A percentile compares a stretch with the other conserved stretches of the same genome.
Conservation (phyloP, 2,329 filamentous ascomycete genomes). For the Calonectria hawksworthii region DNA sequence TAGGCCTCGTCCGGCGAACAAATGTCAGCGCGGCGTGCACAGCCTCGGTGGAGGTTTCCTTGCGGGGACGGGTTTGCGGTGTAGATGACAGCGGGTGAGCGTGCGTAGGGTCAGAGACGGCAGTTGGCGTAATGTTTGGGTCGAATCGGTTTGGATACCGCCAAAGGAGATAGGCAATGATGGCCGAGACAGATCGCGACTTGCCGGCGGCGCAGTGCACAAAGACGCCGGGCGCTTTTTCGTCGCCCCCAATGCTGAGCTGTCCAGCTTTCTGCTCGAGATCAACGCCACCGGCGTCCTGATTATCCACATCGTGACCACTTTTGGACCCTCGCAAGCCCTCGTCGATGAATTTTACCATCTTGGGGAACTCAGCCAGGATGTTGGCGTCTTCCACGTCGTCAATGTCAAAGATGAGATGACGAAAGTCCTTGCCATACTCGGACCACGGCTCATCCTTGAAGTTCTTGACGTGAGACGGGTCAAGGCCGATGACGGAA, state of each 20-base stretch:
- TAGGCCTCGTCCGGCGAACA: constrained; percentile 77
- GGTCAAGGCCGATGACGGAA: constrained; percentile 78
- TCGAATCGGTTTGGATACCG: constrained; percentile 69
- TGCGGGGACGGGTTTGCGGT: constrained; percentile 38
- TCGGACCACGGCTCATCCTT: constrained; percentile 64
- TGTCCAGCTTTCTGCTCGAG: constrained; percentile 37
- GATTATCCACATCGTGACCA: constrained; percentile 23
- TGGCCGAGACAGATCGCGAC: constrained; percentile 88
- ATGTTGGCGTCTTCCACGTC: constrained; percentile 93
- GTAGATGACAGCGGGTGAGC: constrained; percentile 26
- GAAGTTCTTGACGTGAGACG: constrained; percentile 56
- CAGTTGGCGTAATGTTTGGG: constrained; percentile 51
- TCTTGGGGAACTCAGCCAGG: constrained; percentile 82
- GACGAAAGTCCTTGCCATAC: constrained; percentile 72
- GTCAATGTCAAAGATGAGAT: constrained; percentile 87
- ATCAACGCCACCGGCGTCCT: constrained; percentile 37
- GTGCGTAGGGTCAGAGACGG: constrained; percentile 35
- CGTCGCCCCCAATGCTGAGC: constrained; percentile 33
- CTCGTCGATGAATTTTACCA: constrained; percentile 86
- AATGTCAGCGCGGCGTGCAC: constrained; percentile 74
- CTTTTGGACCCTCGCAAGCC: constrained; percentile 64
- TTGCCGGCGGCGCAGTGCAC: constrained; percentile 93
- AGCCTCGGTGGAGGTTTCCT: constrained; percentile 61
- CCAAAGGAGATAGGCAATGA: constrained; percentile 88
- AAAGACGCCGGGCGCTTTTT: constrained; percentile 60